These are phyloP conservation scores for Protomyces macrosporus DNA, from an alignment of 1,139 yeast genomes.

Conservation along the genomic window DNA sequence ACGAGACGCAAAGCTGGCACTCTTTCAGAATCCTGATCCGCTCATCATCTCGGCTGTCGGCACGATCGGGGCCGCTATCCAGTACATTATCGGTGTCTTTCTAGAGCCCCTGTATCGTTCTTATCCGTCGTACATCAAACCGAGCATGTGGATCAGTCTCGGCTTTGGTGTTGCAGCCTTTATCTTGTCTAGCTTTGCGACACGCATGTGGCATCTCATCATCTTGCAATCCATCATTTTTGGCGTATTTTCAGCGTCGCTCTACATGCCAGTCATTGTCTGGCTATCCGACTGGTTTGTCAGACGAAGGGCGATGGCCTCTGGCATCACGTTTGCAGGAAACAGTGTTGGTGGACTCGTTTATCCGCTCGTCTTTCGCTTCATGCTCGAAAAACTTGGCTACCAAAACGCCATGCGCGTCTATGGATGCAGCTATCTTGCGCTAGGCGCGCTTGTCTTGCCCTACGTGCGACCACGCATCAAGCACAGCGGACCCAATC, in stretches of 20 bases:
- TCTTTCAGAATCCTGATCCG: neutral
- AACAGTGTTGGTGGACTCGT: constrained; percentile 64
- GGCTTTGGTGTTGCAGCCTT: neutral
- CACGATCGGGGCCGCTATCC: constrained; percentile 7
- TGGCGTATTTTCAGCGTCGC: constrained; percentile 1
- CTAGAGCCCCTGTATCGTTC: constrained; percentile 10
- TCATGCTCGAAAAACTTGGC: constrained; percentile 49
- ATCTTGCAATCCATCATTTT: constrained; percentile 6
- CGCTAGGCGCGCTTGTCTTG: constrained; percentile 4
- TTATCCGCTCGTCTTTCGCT: constrained; percentile 56
- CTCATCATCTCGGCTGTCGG: constrained; percentile 13
- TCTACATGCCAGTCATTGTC: constrained; percentile 15
- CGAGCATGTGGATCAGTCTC: constrained; percentile 5
- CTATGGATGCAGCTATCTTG: constrained; percentile 7
- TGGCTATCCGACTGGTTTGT: constrained; percentile 45
- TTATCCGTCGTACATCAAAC: constrained; percentile 10
- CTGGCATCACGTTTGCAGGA: constrained; percentile 61
- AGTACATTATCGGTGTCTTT: constrained; percentile 9
- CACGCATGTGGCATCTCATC: constrained; percentile 7
- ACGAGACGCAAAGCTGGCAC: neutral
- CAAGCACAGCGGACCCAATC: neutral
- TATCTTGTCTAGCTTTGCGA: constrained; percentile 6
- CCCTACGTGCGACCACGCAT: constrained; percentile 11
- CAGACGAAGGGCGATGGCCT: constrained; percentile 54
- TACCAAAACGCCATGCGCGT: constrained; percentile 33